phyloP scores from a whole-genome alignment of 1,139 yeast species.

The Geotrichum macrosporum region DNA sequence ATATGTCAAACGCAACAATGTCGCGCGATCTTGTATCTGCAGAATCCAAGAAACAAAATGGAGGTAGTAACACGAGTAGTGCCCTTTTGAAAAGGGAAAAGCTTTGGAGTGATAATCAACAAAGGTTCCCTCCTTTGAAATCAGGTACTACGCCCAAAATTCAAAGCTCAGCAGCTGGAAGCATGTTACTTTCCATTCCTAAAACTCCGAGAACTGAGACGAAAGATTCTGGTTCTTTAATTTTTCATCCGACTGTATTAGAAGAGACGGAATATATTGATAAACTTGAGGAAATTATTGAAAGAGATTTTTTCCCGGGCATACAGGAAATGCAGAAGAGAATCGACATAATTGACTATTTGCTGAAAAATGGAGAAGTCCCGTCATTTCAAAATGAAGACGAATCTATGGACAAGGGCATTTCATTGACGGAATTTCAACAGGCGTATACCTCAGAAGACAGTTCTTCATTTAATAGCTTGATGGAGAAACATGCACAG shows the following conservation, averaged over 20 bases:
- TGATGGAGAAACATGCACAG: constrained; percentile 29
- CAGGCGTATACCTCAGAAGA: constrained; percentile 36
- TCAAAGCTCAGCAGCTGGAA: constrained; percentile 10
- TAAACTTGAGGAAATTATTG: constrained; percentile 31
- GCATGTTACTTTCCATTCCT: constrained; percentile 10
- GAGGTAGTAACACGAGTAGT: too few species aligned
- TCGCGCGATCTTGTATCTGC: too few species aligned
- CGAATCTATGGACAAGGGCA: constrained; percentile 17
- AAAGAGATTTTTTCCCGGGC: constrained; percentile 35
- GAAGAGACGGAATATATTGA: constrained; percentile 35
- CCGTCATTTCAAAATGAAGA: constrained; percentile 17
- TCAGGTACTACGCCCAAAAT: constrained; percentile 18
- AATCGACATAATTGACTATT: constrained; percentile 20
- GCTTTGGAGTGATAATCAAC: too few species aligned
- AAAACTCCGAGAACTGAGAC: constrained; percentile 10
- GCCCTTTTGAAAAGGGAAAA: background rate
- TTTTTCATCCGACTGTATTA: constrained; percentile 20
- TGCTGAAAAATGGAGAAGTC: constrained; percentile 11
- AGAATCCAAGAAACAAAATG: too few species aligned
- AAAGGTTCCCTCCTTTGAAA: background rate
- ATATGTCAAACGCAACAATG: too few species aligned
- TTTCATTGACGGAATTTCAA: constrained; percentile 30
- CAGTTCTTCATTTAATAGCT: constrained; percentile 33
- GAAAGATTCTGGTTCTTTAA: background rate
- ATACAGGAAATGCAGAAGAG: constrained; percentile 13